phyloP scores from a whole-genome alignment of 305 asterid species.

The Fraxinus platypoda region DNA sequence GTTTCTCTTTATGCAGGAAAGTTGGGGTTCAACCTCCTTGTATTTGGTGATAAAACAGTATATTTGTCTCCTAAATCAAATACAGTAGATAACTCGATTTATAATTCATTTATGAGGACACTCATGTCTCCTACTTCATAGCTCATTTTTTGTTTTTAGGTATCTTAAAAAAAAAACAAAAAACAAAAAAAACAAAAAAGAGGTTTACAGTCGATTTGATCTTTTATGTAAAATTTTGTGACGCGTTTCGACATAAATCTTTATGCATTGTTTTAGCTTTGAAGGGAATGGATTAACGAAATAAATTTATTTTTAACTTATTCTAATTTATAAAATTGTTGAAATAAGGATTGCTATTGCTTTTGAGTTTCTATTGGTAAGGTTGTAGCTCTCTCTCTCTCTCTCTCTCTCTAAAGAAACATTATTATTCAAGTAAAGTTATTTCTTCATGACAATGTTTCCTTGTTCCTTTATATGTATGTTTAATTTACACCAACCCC shows the following conservation, averaged over 20 bases:
- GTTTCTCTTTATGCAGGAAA: constrained; percentile 34
- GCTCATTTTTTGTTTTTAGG: background rate
- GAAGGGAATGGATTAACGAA: background rate
- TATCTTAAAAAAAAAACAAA: no score
- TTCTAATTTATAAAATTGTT: background rate
- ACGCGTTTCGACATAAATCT: background rate
- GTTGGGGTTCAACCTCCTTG: constrained; percentile 20
- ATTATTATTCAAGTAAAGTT: constrained; percentile 15
- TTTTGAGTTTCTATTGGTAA: background rate
- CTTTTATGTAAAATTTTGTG: background rate
- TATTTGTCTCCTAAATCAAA: background rate
- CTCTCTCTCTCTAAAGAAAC: background rate
- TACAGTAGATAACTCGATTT: background rate
- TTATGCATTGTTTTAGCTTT: background rate
- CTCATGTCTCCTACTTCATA: background rate
- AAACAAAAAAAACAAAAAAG: no score
- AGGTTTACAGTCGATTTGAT: background rate
- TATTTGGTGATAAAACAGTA: background rate
- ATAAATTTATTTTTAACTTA: no score
- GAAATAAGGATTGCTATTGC: background rate
- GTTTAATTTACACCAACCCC: background rate
- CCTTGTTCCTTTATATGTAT: background rate
- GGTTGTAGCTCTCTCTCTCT: background rate
- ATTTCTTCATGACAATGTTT: constrained; percentile 15
- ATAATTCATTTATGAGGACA: constrained; percentile 3